A percentile compares a stretch with the other conserved stretches of the same genome.
These are phyloP conservation scores for Fusarium virguliforme DNA, from an alignment of 2,329 filamentous ascomycete species.

Conservation along the genomic window DNA sequence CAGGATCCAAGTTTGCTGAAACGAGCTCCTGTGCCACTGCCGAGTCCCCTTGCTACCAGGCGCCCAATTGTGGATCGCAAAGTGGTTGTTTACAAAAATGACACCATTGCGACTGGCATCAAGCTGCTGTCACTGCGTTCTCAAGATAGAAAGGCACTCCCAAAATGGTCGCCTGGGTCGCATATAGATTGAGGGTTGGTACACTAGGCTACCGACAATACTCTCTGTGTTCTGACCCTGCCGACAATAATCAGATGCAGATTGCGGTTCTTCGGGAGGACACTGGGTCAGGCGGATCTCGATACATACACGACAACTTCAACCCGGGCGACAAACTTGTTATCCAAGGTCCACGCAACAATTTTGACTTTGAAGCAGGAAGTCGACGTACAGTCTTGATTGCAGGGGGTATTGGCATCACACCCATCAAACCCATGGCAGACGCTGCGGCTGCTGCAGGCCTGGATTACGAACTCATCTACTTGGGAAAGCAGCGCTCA, in stretches of 20 bases:
- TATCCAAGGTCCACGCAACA: background rate
- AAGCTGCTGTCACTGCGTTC: background rate
- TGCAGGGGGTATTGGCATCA: conserved; percentile 11
- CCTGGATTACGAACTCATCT: background rate
- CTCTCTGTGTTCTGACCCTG: background rate
- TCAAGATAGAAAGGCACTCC: background rate
- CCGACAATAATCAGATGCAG: background rate
- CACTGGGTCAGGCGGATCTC: background rate
- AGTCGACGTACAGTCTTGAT: background rate
- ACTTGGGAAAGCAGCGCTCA: background rate
- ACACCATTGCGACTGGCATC: background rate
- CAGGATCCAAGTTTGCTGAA: background rate
- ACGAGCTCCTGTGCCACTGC: background rate
- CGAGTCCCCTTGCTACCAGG: too few species aligned
- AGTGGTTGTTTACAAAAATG: background rate
- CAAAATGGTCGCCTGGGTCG: background rate
- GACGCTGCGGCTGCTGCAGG: background rate
- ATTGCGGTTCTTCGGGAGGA: background rate
- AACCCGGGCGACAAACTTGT: background rate
- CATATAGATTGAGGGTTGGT: background rate
- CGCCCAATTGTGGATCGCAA: too few species aligned
- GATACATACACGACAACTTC: background rate
- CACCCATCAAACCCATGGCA: conserved; percentile 13
- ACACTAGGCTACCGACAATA: background rate
- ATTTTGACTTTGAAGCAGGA: background rate